phyloP scores from a whole-genome alignment of 495 filamentous ascomycete genomes.

The Lophiostoma macrostomum region DNA sequence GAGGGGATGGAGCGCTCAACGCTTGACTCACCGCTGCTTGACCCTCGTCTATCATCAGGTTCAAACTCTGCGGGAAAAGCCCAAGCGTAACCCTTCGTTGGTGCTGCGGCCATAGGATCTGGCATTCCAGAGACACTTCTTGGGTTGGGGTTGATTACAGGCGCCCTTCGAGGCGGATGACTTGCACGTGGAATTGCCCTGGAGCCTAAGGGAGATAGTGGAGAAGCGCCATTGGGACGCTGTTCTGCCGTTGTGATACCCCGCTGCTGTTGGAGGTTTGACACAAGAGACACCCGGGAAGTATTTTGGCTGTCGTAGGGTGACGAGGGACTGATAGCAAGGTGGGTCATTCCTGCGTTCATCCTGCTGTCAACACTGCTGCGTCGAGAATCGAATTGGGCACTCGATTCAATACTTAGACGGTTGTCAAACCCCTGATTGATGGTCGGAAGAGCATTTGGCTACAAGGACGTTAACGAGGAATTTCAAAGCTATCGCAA shows the following conservation, averaged over 20 bases:
- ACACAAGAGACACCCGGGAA: constrained; percentile 42
- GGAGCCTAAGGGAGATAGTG: constrained; percentile 39
- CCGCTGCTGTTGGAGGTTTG: constrained; percentile 40
- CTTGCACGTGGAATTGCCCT: constrained; percentile 22
- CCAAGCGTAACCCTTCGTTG: constrained; percentile 46
- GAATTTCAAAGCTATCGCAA: not conserved
- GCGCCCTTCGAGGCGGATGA: constrained; percentile 38
- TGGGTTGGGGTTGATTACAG: constrained; percentile 41
- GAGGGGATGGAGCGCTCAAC: constrained; percentile 33
- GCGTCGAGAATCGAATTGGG: constrained; percentile 41
- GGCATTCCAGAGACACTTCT: constrained; percentile 41
- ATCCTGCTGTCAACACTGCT: constrained; percentile 47
- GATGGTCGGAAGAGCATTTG: constrained; percentile 35
- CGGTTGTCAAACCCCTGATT: constrained; percentile 41
- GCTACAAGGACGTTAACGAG: constrained; percentile 5
- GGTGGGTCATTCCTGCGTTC: constrained; percentile 39
- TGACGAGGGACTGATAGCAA: constrained; percentile 39
- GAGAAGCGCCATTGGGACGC: constrained; percentile 37
- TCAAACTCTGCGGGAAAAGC: constrained; percentile 42
- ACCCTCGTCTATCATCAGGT: constrained; percentile 37
- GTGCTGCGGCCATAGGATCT: constrained; percentile 43
- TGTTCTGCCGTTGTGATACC: constrained; percentile 34
- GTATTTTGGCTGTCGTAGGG: constrained; percentile 45
- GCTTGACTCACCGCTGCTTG: constrained; percentile 42
- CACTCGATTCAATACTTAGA: constrained; percentile 34